phyloP scores from a whole-genome alignment of 1,284 basidiomycete genomes.

The Apiotrichum mycotoxinovorans region DNA sequence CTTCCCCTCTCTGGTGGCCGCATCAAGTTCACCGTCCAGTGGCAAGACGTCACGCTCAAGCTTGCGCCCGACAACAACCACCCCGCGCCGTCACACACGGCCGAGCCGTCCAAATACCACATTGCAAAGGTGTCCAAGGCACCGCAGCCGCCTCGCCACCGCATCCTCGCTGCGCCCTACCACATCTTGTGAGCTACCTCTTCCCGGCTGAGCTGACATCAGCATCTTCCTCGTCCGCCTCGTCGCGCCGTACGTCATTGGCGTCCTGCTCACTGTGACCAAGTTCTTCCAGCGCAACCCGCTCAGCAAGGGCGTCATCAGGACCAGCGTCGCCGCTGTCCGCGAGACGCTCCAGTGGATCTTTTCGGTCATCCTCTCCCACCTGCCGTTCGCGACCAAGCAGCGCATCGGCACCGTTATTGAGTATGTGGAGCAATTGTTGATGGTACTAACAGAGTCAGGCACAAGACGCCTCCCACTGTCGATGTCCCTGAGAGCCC shows the following conservation, averaged over 20 bases:
- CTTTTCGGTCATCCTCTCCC: background rate
- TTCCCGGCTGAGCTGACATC: too few species aligned
- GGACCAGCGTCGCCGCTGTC: slow-evolving; percentile 21
- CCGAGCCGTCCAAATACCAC: slow-evolving; percentile 25
- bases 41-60: slow-evolving; percentile 20
- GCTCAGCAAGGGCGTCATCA: slow-evolving; percentile 21
- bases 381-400: background rate
- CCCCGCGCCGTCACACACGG: slow-evolving; percentile 14
- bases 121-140: slow-evolving; percentile 33
- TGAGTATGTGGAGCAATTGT: background rate
- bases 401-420: background rate
- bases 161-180: slow-evolving; percentile 6
- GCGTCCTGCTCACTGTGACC: slow-evolving; percentile 20
- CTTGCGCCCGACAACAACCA: slow-evolving; percentile 26
- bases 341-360: slow-evolving; percentile 16
- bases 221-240: slow-evolving; percentile 14
- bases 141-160: slow-evolving; percentile 2
- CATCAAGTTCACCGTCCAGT: slow-evolving; percentile 15
- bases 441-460: background rate
- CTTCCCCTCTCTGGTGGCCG: slow-evolving; percentile 16
- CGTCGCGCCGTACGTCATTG: slow-evolving; percentile 21
- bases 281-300: slow-evolving; percentile 34
- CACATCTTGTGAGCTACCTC: slow-evolving; percentile 24
- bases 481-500: background rate
- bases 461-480: background rate